A percentile compares a stretch with the other conserved stretches of the same genome.
Evolutionary conservation across 306 rosid species (phyloP).

Genomic region (Hippophae tibetana): DNA sequence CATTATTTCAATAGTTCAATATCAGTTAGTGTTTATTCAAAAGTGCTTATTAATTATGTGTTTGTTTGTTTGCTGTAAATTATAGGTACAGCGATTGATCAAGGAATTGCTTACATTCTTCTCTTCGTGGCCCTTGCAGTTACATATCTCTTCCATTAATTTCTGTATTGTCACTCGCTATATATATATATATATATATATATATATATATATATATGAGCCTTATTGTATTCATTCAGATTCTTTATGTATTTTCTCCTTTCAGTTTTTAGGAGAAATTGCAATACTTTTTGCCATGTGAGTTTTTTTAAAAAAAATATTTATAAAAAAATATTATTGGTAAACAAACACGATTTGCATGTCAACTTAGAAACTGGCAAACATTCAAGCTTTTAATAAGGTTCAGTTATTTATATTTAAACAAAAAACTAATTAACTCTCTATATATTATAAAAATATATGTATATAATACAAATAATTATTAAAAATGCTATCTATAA

Average conservation of each 20-base stretch:
- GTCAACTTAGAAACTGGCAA: too few relatives aligned
- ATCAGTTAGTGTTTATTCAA: too few relatives aligned
- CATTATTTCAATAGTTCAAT: neutral
- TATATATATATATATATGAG: too few relatives aligned
- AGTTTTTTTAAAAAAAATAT: neutral
- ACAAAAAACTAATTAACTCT: too few relatives aligned
- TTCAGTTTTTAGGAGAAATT: conserved; percentile 15
- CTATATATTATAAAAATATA: too few relatives aligned
- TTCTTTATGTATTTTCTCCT: conserved; percentile 16
- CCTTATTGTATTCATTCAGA: neutral
- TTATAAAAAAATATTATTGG: neutral
- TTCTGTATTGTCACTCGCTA: neutral
- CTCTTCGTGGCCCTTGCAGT: conserved; percentile 51
- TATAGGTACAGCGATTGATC: conserved; percentile 54
- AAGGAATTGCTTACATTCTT: conserved; percentile 65
- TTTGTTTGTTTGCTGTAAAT: neutral
- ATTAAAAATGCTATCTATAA: too few relatives aligned
- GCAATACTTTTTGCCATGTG: neutral
- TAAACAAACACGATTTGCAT: too few relatives aligned
- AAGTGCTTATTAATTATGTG: too few relatives aligned
- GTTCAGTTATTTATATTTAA: too few relatives aligned
- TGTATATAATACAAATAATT: too few relatives aligned
- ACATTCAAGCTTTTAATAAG: too few relatives aligned
- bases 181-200: too few relatives aligned
- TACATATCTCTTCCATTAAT: conserved; percentile 53